Evolutionary conservation across 2,329 filamentous ascomycete genomes (phyloP).

Genomic region (Sarocladium kiliense): DNA sequence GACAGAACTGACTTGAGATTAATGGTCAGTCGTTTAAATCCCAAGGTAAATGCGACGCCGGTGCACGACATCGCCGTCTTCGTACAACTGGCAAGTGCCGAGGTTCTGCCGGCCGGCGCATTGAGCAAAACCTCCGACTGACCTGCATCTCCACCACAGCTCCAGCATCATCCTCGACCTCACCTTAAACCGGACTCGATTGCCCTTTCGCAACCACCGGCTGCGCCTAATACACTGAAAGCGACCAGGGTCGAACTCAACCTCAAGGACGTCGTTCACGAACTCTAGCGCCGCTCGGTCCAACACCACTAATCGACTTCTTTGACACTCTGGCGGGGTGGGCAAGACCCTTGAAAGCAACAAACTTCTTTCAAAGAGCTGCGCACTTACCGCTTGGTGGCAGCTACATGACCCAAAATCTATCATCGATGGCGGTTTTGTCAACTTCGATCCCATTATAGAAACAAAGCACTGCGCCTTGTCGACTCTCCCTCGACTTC

Average conservation of each 20-base stretch:
- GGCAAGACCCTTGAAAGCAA: background rate
- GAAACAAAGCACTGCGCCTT: background rate
- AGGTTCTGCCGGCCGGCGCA: background rate
- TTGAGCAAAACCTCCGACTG: background rate
- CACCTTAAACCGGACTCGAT: background rate
- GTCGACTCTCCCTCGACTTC: background rate
- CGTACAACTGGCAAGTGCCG: background rate
- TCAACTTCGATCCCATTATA: background rate
- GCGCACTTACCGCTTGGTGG: background rate
- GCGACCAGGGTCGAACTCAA: too few relatives aligned
- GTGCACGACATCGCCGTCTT: too few relatives aligned
- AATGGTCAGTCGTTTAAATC: too few relatives aligned
- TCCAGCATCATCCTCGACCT: conserved; percentile 2
- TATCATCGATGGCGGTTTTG: background rate
- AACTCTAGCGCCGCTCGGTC: background rate
- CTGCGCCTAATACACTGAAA: background rate
- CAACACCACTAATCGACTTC: background rate
- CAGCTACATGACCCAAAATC: background rate
- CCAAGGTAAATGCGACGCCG: too few relatives aligned
- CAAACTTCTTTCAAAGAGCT: background rate
- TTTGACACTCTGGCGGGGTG: background rate
- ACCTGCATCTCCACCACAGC: conserved; percentile 6
- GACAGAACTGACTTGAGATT: too few relatives aligned
- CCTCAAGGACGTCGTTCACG: too few relatives aligned
- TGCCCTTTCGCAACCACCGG: background rate